These are phyloP conservation scores for Euphrasia confusa DNA, from an alignment of 257 asterid genomes.

Conservation along the genomic window DNA sequence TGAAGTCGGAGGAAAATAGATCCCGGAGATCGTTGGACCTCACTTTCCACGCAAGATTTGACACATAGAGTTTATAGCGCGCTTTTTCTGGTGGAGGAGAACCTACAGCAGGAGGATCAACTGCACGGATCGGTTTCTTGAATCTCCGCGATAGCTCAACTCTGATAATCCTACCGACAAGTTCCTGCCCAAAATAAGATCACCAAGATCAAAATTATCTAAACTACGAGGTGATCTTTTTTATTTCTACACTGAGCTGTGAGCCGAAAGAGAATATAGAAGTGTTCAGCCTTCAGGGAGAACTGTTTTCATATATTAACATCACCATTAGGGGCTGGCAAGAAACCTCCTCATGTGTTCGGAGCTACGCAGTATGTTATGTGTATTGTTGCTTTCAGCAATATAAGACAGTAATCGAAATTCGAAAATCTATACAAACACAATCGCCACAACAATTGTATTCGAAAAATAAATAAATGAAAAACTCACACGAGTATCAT, in stretches of 20 bases:
- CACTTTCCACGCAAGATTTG: slow-evolving; percentile 89
- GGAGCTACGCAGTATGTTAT: too few relatives aligned
- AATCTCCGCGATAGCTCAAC: slow-evolving; percentile 66
- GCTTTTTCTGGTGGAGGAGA: slow-evolving; percentile 40
- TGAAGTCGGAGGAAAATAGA: slow-evolving; percentile 50
- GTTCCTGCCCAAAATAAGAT: slow-evolving; percentile 47
- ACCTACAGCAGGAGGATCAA: slow-evolving; percentile 13
- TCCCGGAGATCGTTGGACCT: slow-evolving; percentile 75
- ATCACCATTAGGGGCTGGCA: too few relatives aligned
- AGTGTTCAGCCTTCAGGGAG: too few relatives aligned
- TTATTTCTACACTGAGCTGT: too few relatives aligned
- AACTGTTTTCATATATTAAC: too few relatives aligned
- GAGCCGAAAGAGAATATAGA: too few relatives aligned
- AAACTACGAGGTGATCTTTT: neutral
- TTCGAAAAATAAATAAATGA: neutral
- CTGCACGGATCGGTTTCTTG: slow-evolving; percentile 54
- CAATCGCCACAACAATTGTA: too few relatives aligned
- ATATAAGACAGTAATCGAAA: too few relatives aligned
- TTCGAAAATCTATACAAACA: too few relatives aligned
- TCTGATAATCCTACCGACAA: slow-evolving; percentile 66
- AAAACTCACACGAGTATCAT: slow-evolving; percentile 57
- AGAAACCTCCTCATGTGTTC: too few relatives aligned
- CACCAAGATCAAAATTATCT: slow-evolving; percentile 10
- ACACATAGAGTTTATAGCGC: slow-evolving; percentile 54
- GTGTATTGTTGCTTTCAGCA: too few relatives aligned